Evolutionary conservation across 2,329 filamentous ascomycete species (phyloP).

Genomic region (Arthrobotrys musiformis): DNA sequence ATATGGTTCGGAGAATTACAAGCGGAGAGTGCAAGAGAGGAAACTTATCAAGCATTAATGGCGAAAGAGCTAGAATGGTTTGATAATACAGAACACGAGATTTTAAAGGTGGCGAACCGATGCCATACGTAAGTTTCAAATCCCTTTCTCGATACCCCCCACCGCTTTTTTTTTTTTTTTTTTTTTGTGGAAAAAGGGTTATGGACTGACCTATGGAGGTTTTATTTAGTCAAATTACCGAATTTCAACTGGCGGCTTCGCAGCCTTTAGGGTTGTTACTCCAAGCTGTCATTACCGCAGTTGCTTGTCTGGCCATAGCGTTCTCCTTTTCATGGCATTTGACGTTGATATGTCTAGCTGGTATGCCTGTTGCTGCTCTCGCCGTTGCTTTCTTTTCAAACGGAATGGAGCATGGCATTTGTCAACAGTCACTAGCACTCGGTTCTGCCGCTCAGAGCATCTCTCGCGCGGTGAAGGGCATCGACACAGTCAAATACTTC

Average conservation of each 20-base stretch:
- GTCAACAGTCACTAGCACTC: conserved; percentile 38
- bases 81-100: conserved; percentile 76
- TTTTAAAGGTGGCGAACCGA: conserved; percentile 49
- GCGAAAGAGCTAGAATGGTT: conserved; percentile 83
- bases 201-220: conserved; percentile 63
- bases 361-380: conserved; percentile 74
- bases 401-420: conserved; percentile 37
- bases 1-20: conserved; percentile 83
- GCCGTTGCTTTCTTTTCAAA: conserved; percentile 50
- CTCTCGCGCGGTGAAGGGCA: conserved; percentile 75
- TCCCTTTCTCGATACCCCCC: no score
- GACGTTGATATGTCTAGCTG: conserved; percentile 80
- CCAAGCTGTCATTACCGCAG: conserved; percentile 72
- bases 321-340: conserved; percentile 85
- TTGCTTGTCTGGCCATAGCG: conserved; percentile 76
- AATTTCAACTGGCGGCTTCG: conserved; percentile 82
- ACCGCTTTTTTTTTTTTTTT: background rate
- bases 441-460: conserved; percentile 74
- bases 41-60: conserved; percentile 76
- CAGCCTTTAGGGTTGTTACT: conserved; percentile 79
- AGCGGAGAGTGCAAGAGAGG: conserved; percentile 72
- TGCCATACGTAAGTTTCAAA: conserved; percentile 48
- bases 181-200: conserved; percentile 62
- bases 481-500: conserved; percentile 87
- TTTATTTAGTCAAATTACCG: conserved; percentile 80